Base-by-base conservation (phyloP, 176 grass and related monocot genomes). In the Avena sativa region DNA sequence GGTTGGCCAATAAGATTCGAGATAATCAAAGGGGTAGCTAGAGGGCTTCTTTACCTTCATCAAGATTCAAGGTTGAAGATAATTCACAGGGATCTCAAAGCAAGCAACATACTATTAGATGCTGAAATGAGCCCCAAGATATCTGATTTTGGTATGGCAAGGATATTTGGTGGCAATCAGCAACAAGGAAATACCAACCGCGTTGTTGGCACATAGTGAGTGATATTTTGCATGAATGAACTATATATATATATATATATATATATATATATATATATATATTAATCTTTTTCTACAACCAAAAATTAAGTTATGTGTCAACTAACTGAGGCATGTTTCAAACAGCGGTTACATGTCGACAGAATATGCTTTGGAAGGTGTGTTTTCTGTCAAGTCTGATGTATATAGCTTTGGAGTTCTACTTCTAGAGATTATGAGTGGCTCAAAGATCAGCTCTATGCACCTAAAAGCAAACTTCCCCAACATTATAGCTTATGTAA, bases 41-140 rank as follows among this genome's bases (percentile, higher is more conserved):
- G 88, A 64, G 88, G 88, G 47, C 62, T 93, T 63, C 12, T 90
- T 62, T 93, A 93, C 65, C 80, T 93, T 13, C 91, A 90, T 72
- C 91, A 87, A 80, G 91, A 93, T 72, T 90, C 88, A 81, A 59
- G 79, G 10, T 34, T 84, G 38, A 64, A 20, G 47, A 71, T 87
- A 87, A 87, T 87, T 8, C 85, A 87, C 44, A 78, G 85, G 17
- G 77, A 87, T 79, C 76, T 87, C 17, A 81, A 87, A 80, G 66
- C 78, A 55, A 74, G 77, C 65, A 87, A 87, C 40, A 63, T 87
- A 61, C 26, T 87, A 3, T 55, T 87, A 38, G 78, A 87, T 74
- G 78, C 52, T 14, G 78, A 87, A 20, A 87, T 87, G 78, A 81
- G 44, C 28, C 77, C 85, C 5, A 87, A 87, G 26, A 87, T 87